Evolutionary conservation across 2,329 filamentous ascomycete genomes (phyloP).

Genomic region (Penicillium polonicum): DNA sequence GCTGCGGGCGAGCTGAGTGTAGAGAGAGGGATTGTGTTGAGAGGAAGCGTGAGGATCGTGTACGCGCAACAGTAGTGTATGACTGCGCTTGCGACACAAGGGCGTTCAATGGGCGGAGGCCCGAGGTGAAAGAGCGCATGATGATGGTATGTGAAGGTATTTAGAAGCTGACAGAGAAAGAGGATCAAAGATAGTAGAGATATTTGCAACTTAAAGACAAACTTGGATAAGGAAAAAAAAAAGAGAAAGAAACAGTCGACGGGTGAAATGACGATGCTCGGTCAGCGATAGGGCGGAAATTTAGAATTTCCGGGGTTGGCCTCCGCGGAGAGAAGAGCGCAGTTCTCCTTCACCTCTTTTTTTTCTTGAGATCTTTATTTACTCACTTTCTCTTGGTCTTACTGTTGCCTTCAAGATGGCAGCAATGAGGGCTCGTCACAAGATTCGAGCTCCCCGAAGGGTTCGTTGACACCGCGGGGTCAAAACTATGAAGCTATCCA

Average conservation of each 20-base stretch:
- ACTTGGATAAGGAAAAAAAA: too few relatives aligned
- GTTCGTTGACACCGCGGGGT: constrained; percentile 47
- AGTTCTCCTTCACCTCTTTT: constrained; percentile 5
- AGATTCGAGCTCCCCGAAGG: constrained; percentile 66
- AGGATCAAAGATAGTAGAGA: neutral
- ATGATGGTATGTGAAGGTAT: neutral
- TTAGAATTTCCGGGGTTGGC: constrained; percentile 13
- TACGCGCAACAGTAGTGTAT: constrained; percentile 15
- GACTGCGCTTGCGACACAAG: constrained; percentile 16
- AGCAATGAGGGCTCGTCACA: constrained; percentile 55
- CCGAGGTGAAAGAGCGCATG: constrained; percentile 22
- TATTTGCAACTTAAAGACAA: neutral
- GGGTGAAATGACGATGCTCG: constrained; percentile 9
- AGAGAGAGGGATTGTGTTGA: constrained; percentile 14
- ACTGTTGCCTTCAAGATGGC: constrained; percentile 42
- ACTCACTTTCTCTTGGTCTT: neutral
- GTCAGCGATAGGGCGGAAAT: constrained; percentile 12
- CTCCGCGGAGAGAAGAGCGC: constrained; percentile 30
- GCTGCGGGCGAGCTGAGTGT: constrained; percentile 5
- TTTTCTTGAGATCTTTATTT: neutral
- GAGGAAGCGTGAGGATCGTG: constrained; percentile 23
- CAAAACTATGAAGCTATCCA: constrained; percentile 5
- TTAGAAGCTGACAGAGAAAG: neutral
- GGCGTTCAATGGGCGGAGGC: constrained; percentile 25
- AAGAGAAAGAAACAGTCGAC: neutral